Conservation (phyloP, 2,329 filamentous ascomycete species). For the Helotiales sp. region DNA sequence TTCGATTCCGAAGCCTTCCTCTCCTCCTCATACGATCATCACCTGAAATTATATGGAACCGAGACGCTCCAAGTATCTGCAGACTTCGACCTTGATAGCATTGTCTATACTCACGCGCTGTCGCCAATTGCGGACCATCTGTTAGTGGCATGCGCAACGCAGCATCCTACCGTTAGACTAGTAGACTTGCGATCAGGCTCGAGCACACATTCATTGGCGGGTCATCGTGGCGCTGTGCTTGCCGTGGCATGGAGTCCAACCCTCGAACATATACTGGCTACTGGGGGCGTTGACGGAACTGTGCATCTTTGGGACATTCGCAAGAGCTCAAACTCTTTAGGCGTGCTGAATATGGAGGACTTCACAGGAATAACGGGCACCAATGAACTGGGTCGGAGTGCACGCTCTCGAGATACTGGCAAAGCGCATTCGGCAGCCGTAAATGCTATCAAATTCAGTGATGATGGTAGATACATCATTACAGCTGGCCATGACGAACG, state of each 20-base stretch:
- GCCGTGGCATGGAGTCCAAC: constrained; percentile 80
- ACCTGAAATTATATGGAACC: constrained; percentile 73
- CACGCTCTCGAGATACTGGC: constrained; percentile 49
- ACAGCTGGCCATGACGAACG: constrained; percentile 81
- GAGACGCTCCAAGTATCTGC: constrained; percentile 60
- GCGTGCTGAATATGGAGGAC: constrained; percentile 81
- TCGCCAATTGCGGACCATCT: constrained; percentile 73
- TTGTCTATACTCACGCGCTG: constrained; percentile 74
- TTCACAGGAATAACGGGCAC: constrained; percentile 62
- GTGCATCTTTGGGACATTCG: constrained; percentile 87
- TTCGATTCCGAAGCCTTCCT: constrained; percentile 76
- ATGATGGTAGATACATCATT: constrained; percentile 74
- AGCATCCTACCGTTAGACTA: constrained; percentile 79
- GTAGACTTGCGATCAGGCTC: constrained; percentile 84
- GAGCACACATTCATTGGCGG: constrained; percentile 68
- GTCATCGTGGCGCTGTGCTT: constrained; percentile 66
- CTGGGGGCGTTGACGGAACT: constrained; percentile 81
- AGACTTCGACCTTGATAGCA: constrained; percentile 66
- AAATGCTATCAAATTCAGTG: constrained; percentile 83
- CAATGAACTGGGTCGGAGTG: constrained; percentile 33
- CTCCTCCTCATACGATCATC: constrained; percentile 76
- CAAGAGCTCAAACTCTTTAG: constrained; percentile 73
- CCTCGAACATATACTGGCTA: constrained; percentile 76
- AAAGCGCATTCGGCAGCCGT: constrained; percentile 79
- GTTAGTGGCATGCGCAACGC: constrained; percentile 84